Evolutionary conservation across 331 rosid species (phyloP).

Genomic region (Stylosanthes scabra): DNA sequence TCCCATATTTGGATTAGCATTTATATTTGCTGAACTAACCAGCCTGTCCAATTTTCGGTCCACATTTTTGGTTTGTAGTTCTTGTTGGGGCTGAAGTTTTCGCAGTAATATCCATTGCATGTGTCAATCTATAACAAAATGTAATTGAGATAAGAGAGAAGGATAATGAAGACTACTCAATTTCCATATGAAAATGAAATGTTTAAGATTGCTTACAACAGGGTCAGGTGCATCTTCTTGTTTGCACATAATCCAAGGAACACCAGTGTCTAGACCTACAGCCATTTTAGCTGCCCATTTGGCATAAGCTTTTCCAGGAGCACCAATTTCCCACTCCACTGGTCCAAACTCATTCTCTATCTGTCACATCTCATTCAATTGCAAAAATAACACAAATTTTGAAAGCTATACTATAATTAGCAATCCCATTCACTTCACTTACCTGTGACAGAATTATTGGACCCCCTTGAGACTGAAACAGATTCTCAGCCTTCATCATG

Average conservation of each 20-base stretch:
- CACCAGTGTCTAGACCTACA: slow-evolving; percentile 80
- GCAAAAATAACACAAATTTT: too few species aligned
- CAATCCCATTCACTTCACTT: slow-evolving; percentile 5
- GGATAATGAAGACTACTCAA: not conserved
- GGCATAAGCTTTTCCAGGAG: slow-evolving; percentile 89
- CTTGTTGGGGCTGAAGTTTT: slow-evolving; percentile 79
- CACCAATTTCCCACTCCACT: slow-evolving; percentile 92
- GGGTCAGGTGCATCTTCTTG: slow-evolving; percentile 99
- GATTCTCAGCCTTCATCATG: slow-evolving; percentile 81
- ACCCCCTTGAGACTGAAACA: slow-evolving; percentile 94
- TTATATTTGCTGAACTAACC: slow-evolving; percentile 78
- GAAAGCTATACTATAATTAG: not conserved
- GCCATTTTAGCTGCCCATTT: slow-evolving; percentile 98
- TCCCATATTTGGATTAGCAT: too few species aligned
- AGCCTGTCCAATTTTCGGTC: slow-evolving; percentile 97
- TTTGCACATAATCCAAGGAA: slow-evolving; percentile 99
- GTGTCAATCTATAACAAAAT: slow-evolving; percentile 72
- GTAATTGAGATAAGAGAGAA: slow-evolving; percentile 23
- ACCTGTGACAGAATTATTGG: slow-evolving; percentile 97
- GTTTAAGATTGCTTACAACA: slow-evolving; percentile 51
- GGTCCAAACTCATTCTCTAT: slow-evolving; percentile 97
- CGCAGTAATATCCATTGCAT: slow-evolving; percentile 96
- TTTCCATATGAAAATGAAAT: not conserved
- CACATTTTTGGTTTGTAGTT: slow-evolving; percentile 86
- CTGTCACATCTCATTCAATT: slow-evolving; percentile 57